Evolutionary conservation across 2,329 filamentous ascomycete species (phyloP).

Genomic region (Colletotrichum limetticola): DNA sequence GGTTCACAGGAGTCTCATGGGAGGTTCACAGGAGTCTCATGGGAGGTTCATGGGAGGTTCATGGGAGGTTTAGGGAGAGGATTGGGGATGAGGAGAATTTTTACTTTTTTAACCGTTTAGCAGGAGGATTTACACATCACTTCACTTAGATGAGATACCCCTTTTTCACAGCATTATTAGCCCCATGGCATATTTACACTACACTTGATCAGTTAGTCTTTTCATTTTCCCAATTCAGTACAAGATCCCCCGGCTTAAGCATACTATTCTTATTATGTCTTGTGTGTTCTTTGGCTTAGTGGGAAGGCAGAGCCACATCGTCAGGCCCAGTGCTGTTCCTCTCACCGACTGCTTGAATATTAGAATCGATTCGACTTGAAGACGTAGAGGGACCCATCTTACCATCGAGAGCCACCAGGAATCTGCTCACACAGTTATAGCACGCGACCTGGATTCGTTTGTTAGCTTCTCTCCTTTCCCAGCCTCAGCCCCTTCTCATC

Average conservation of each 20-base stretch:
- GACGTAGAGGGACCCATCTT: constrained; percentile 43
- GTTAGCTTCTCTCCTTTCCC: constrained; percentile 29
- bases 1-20: too few relatives aligned
- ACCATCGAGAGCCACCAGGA: constrained; percentile 85
- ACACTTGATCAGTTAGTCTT: neutral
- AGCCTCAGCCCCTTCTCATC: neutral
- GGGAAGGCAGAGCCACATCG: constrained; percentile 42
- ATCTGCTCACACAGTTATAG: constrained; percentile 88
- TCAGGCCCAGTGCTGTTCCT: constrained; percentile 64
- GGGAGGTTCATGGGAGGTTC: too few relatives aligned
- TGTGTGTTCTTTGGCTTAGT: constrained; percentile 41
- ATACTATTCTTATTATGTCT: neutral
- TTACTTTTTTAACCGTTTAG: neutral
- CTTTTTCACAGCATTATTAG: constrained; percentile 36
- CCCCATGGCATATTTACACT: constrained; percentile 19
- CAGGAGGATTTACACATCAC: constrained; percentile 35
- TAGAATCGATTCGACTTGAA: constrained; percentile 35
- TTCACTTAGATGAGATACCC: constrained; percentile 56
- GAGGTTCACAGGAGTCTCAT: too few relatives aligned
- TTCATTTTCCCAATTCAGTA: constrained; percentile 4
- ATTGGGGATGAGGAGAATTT: neutral
- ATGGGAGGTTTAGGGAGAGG: neutral
- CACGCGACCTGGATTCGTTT: constrained; percentile 63
- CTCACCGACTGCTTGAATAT: constrained; percentile 62
- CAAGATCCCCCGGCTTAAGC: neutral